Base-by-base conservation (phyloP, 2,329 filamentous ascomycete genomes). In the Trichoderma afroharzianum region DNA sequence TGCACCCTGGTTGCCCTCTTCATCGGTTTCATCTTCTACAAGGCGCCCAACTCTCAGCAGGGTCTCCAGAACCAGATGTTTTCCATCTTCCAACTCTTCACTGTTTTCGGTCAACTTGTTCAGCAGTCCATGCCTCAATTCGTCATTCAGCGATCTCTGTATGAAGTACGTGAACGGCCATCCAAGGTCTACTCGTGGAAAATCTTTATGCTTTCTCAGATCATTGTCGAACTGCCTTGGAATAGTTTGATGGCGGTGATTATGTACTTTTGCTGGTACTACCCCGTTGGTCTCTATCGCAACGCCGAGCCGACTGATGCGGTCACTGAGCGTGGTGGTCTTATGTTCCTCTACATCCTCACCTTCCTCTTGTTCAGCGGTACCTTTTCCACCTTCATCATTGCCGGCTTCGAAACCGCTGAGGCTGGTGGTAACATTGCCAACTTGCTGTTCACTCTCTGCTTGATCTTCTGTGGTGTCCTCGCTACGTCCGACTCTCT, bases 1-100 rank as follows among this genome's bases (percentile, higher is more conserved):
- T 93, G 91, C 78, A 82, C 87, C 28, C 81, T 90, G 18, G 83
- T 88, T 39, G 83, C 91, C 4, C 86, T 97, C 14, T 97, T 95
- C 80, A 93, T 96, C 76, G 93, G 93, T 33, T 94, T 95, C 80
- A 91, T 92, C 68, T 94, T 96, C 82, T 93, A 88, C 85, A 86
- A 89, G 53, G 90, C 92, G 1, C 88, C 89, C 33, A 91, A 91
- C 81, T 90, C 88, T 11, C 87, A 91, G 55, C 92, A 94, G 78
- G 94, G 93, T 68, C 85, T 97, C 14, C 92, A 95, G 81, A 95
- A 96, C 82, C 92, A 95, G 76, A 91, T 95, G 85, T 97, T 97
- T 79, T 88, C 90, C 78, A 92, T 96, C 74, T 97, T 97, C 86
- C 92, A 95, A 86, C 82, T 95, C 71, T 84, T 92, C 71, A 95